Evolutionary conservation across 2,329 filamentous ascomycete genomes (phyloP).

Genomic region (Paraconiothyrium sp.): DNA sequence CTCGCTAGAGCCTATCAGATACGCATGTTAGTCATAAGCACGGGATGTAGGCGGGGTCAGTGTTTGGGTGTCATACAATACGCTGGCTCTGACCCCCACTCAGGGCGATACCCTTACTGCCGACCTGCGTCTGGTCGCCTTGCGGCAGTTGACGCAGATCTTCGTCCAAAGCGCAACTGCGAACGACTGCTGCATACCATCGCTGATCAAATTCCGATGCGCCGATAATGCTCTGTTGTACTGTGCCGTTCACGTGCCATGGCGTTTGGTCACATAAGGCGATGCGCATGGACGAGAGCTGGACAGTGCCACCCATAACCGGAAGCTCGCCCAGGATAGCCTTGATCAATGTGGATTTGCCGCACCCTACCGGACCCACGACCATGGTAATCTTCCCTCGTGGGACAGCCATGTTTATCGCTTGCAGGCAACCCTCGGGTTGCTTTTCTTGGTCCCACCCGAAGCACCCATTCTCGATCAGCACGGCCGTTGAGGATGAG

Average conservation of each 20-base stretch:
- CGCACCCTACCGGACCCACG: conserved; percentile 62
- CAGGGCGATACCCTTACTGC: conserved; percentile 61
- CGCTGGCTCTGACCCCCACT: conserved; percentile 64
- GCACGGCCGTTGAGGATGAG: conserved; percentile 41
- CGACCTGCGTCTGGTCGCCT: conserved; percentile 57
- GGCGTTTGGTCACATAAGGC: conserved; percentile 51
- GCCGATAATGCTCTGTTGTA: conserved; percentile 51
- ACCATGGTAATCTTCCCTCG: conserved; percentile 58
- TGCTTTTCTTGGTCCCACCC: conserved; percentile 57
- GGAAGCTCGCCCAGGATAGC: conserved; percentile 45
- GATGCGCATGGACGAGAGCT: conserved; percentile 42
- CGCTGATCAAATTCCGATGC: conserved; percentile 46
- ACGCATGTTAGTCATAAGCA: neutral
- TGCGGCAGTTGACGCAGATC: conserved; percentile 45
- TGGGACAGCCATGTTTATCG: conserved; percentile 53
- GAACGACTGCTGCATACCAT: conserved; percentile 50
- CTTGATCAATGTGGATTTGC: conserved; percentile 61
- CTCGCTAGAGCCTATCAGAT: conserved; percentile 57
- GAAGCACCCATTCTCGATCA: conserved; percentile 58
- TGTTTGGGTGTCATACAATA: conserved; percentile 48
- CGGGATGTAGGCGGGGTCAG: conserved; percentile 25
- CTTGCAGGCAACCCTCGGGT: conserved; percentile 49
- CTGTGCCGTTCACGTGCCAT: conserved; percentile 50
- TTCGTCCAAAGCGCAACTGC: conserved; percentile 46
- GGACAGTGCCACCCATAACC: conserved; percentile 43